These are phyloP conservation scores for Chara braunii DNA, from an alignment of 139 green algal genomes.

Conservation along the genomic window DNA sequence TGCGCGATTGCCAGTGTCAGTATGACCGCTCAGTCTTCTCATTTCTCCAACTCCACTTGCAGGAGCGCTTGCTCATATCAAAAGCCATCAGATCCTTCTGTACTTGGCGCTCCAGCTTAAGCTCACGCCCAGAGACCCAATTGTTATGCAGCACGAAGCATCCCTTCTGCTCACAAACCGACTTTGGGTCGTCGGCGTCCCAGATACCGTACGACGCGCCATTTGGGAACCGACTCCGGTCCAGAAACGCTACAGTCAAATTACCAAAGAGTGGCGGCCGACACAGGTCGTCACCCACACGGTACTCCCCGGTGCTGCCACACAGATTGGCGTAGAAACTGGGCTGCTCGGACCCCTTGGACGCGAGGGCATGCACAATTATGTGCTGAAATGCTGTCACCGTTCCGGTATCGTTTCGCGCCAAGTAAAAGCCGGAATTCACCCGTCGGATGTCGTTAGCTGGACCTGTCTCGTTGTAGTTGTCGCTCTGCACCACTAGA, in stretches of 20 bases:
- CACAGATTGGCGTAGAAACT: slow-evolving; percentile 38
- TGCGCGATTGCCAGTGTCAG: too few relatives aligned
- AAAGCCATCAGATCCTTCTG: slow-evolving; percentile 35
- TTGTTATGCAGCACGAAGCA: slow-evolving; percentile 34
- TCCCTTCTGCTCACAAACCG: slow-evolving; percentile 11
- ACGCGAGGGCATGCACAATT: slow-evolving; percentile 19
- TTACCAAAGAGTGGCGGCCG: slow-evolving; percentile 19
- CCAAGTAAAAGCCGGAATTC: slow-evolving; percentile 38
- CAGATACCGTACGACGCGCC: slow-evolving; percentile 13
- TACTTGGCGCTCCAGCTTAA: slow-evolving; percentile 17
- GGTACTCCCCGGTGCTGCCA: slow-evolving; percentile 13
- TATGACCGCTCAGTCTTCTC: slow-evolving; percentile 5
- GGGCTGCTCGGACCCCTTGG: slow-evolving; percentile 22
- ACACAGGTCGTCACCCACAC: slow-evolving; percentile 12
- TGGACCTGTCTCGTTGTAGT: slow-evolving; percentile 17
- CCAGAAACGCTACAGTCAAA: slow-evolving; percentile 15
- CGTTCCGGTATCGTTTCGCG: slow-evolving; percentile 10
- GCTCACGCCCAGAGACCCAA: slow-evolving; percentile 7
- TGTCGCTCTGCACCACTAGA: slow-evolving; percentile 25
- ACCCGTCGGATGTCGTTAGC: slow-evolving; percentile 9
- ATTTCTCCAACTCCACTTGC: slow-evolving; percentile 9
- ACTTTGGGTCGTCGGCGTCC: neutral
- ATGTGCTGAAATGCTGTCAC: slow-evolving; percentile 20
- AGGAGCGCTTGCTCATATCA: slow-evolving; percentile 13
- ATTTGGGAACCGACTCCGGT: slow-evolving; percentile 10